Conservation (phyloP, 2,329 filamentous ascomycete genomes). For the Botrytis byssoidea region DNA sequence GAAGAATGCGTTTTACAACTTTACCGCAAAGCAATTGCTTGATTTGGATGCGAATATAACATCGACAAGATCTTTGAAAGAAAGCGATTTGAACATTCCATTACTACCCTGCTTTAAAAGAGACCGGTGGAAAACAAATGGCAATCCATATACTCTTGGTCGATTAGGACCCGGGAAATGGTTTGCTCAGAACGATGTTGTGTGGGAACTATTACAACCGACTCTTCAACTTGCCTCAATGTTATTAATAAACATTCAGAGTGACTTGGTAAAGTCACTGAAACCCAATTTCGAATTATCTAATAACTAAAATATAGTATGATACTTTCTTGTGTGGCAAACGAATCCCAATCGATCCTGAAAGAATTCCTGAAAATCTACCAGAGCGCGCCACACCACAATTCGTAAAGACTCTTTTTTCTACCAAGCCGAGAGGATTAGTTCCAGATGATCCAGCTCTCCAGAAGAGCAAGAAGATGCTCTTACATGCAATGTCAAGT, state of each 20-base stretch:
- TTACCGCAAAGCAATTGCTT: conserved; percentile 12
- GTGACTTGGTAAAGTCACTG: neutral
- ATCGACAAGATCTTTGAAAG: neutral
- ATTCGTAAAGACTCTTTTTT: neutral
- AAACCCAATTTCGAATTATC: neutral
- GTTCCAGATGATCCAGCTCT: neutral
- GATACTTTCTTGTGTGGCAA: neutral
- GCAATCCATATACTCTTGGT: neutral
- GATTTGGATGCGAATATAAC: conserved; percentile 15
- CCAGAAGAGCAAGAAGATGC: neutral
- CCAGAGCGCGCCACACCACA: neutral
- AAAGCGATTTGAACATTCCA: neutral
- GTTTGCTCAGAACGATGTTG: neutral
- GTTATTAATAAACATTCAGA: neutral
- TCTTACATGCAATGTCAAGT: neutral
- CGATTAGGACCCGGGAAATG: neutral
- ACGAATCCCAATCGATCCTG: neutral
- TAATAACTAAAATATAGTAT: neutral
- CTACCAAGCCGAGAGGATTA: neutral
- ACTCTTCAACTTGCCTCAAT: conserved; percentile 1
- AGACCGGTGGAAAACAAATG: neutral
- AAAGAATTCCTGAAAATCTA: neutral
- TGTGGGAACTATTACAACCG: conserved; percentile 5
- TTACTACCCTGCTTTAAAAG: neutral
- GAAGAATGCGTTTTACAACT: neutral